Conservation (phyloP, 352 stramenopile species). For the Elongisporangium senticosum region DNA sequence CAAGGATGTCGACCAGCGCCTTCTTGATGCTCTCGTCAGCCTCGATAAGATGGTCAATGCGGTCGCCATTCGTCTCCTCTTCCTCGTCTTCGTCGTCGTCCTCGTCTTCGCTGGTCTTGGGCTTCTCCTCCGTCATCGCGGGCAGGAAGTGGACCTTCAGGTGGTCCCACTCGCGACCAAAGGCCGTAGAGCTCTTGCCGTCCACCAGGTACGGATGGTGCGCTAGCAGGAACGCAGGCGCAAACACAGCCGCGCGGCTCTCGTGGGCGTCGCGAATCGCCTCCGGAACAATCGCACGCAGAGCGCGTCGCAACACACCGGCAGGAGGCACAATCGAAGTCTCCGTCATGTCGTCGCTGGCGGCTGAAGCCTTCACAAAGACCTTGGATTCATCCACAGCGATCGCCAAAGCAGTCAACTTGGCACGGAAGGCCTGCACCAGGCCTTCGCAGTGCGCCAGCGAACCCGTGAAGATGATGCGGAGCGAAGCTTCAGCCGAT, state of each 20-base stretch:
- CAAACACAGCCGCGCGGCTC: slow-evolving; percentile 42
- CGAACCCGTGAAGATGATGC: slow-evolving; percentile 45
- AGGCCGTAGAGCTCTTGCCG: slow-evolving; percentile 38
- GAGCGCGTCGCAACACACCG: slow-evolving; percentile 52
- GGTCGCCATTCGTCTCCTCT: slow-evolving; percentile 41
- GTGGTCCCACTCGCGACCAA: slow-evolving; percentile 60
- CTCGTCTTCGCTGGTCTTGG: slow-evolving; percentile 9
- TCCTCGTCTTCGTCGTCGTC: slow-evolving; percentile 41
- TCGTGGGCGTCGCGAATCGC: slow-evolving; percentile 24
- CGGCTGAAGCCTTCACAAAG: slow-evolving; percentile 13
- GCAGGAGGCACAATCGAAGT: slow-evolving; percentile 29
- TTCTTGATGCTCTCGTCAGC: slow-evolving; percentile 56
- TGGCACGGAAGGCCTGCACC: slow-evolving; percentile 48
- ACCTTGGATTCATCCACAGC: slow-evolving; percentile 27
- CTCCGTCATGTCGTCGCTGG: slow-evolving; percentile 17
- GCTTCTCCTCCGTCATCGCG: slow-evolving; percentile 7
- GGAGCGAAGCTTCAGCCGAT: slow-evolving; percentile 37
- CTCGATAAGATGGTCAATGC: slow-evolving; percentile 79
- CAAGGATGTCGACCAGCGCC: slow-evolving; percentile 39
- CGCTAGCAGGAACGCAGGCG: slow-evolving; percentile 41
- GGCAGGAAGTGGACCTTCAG: slow-evolving; percentile 59
- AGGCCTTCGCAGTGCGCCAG: slow-evolving; percentile 51
- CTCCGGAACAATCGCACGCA: slow-evolving; percentile 49
- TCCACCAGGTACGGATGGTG: slow-evolving; percentile 76
- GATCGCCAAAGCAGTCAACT: slow-evolving; percentile 34